Conservation (phyloP, 805 yeast genomes). For the Saccharomycopsis capsularis region DNA sequence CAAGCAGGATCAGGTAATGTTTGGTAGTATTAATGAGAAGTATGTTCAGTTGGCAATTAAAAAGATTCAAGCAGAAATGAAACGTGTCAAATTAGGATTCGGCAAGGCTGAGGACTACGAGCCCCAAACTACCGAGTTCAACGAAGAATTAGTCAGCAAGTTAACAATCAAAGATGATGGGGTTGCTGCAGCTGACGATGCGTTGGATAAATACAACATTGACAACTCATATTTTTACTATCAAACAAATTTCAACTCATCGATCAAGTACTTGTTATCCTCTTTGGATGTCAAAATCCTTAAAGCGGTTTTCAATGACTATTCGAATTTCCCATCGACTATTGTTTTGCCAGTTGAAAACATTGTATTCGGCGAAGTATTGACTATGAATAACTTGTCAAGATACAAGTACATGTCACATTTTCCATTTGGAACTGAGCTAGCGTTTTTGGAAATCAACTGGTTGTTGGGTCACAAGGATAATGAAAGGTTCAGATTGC, state of each 20-base stretch:
- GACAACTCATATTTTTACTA: conserved; percentile 58
- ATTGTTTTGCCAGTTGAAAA: conserved; percentile 61
- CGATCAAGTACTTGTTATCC: conserved; percentile 61
- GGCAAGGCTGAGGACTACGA: background rate
- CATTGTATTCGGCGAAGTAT: conserved; percentile 56
- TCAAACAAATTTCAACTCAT: conserved; percentile 66
- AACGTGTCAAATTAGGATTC: conserved; percentile 3
- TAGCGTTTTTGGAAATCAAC: conserved; percentile 79
- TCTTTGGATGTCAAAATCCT: conserved; percentile 75
- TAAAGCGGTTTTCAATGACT: conserved; percentile 52
- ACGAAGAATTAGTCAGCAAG: background rate
- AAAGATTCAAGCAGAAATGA: conserved; percentile 29
- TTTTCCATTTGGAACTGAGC: conserved; percentile 76
- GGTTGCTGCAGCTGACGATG: conserved; percentile 19
- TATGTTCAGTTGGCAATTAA: conserved; percentile 45
- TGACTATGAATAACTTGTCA: conserved; percentile 47
- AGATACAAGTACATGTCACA: conserved; percentile 72
- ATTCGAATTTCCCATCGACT: conserved; percentile 60
- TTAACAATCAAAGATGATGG: conserved; percentile 15
- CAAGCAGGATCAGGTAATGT: conserved; percentile 10
- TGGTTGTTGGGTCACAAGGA: conserved; percentile 45
- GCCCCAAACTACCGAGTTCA: background rate
- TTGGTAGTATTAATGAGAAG: conserved; percentile 46
- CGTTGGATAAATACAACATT: conserved; percentile 29
- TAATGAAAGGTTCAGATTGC: conserved; percentile 26